Conservation (phyloP, 2,329 filamentous ascomycete species). For the Mariannaea sp. region DNA sequence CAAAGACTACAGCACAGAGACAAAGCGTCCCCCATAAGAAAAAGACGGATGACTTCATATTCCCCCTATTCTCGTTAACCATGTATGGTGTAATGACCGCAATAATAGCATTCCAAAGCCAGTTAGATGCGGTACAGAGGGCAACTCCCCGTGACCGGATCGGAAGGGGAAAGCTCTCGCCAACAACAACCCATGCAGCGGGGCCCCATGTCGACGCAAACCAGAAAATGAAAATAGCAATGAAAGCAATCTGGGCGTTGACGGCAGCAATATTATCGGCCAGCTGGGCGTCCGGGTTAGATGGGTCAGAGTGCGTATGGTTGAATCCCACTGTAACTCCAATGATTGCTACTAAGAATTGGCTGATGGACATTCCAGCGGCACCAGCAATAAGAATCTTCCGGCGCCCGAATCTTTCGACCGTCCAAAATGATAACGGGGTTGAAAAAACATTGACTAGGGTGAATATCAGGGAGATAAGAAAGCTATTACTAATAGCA, state of each 20-base stretch:
- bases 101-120: not conserved
- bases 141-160: slow-evolving; percentile 42
- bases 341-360: slow-evolving; percentile 62
- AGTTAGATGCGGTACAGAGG: too few species aligned
- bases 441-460: slow-evolving; percentile 43
- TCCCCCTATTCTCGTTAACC: slow-evolving; percentile 49
- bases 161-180: slow-evolving; percentile 65
- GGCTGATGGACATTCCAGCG: slow-evolving; percentile 60
- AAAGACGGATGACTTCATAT: slow-evolving; percentile 69
- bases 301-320: too few species aligned
- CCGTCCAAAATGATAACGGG: slow-evolving; percentile 38
- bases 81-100: slow-evolving; percentile 67
- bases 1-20: slow-evolving; percentile 56
- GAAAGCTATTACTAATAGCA: slow-evolving; percentile 37
- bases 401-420: slow-evolving; percentile 49
- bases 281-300: too few species aligned
- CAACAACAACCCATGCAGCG: slow-evolving; percentile 68
- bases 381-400: slow-evolving; percentile 68
- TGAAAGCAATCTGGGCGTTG: not conserved
- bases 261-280: too few species aligned
- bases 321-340: slow-evolving; percentile 27
- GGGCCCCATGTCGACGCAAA: slow-evolving; percentile 73
- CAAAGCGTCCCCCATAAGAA: slow-evolving; percentile 77
- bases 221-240: slow-evolving; percentile 66
- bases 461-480: slow-evolving; percentile 42